These are phyloP conservation scores for Pseudohalonectria lignicola DNA, from an alignment of 2,329 filamentous ascomycete genomes.

Conservation along the genomic window DNA sequence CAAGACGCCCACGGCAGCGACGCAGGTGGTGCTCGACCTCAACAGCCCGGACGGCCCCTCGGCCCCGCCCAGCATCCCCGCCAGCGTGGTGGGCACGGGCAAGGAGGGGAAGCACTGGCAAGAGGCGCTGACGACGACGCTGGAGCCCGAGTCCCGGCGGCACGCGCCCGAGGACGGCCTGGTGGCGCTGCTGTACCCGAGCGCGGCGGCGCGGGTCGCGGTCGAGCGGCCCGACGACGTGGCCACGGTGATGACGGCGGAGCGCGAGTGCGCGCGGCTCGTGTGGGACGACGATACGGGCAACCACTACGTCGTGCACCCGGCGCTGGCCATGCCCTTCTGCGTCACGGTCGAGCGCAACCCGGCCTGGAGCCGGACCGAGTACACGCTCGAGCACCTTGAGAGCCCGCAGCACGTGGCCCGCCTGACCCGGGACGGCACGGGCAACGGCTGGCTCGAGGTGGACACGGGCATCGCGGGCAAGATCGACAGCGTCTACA, in stretches of 20 bases:
- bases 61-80: slow-evolving; percentile 14
- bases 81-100: slow-evolving; percentile 35
- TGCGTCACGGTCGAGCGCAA: slow-evolving; percentile 47
- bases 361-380: slow-evolving; percentile 47
- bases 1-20: slow-evolving; percentile 30
- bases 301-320: slow-evolving; percentile 52
- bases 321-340: slow-evolving; percentile 52
- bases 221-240: slow-evolving; percentile 49
- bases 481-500: slow-evolving; percentile 48
- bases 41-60: neutral
- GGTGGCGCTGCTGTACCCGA: slow-evolving; percentile 58
- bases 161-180: slow-evolving; percentile 49
- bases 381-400: slow-evolving; percentile 55
- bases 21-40: slow-evolving; percentile 7
- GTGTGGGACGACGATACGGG: slow-evolving; percentile 57
- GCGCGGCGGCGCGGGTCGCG: slow-evolving; percentile 51
- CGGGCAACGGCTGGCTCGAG: slow-evolving; percentile 49
- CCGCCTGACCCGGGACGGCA: slow-evolving; percentile 47
- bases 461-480: slow-evolving; percentile 49
- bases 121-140: slow-evolving; percentile 44
- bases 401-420: slow-evolving; percentile 50
- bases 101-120: slow-evolving; percentile 39
- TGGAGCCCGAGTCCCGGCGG: slow-evolving; percentile 42
- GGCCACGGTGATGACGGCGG: slow-evolving; percentile 48
- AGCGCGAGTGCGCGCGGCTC: slow-evolving; percentile 58